Evolutionary conservation across 2,329 filamentous ascomycete species (phyloP).

Genomic region (Ceratocystis papillata): DNA sequence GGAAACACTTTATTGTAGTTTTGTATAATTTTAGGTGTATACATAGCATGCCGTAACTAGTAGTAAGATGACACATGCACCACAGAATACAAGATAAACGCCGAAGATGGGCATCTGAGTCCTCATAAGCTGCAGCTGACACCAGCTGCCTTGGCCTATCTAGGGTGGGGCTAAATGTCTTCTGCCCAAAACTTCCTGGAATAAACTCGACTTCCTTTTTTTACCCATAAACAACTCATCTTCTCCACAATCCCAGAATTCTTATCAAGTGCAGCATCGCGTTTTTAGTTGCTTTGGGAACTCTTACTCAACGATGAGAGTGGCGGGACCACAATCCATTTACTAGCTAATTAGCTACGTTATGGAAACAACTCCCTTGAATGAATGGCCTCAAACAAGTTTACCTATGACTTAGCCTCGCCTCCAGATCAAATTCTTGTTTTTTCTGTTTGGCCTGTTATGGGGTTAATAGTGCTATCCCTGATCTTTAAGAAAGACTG

Average conservation of each 20-base stretch:
- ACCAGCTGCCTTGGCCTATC: background rate
- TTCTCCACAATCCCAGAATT: background rate
- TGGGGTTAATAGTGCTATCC: background rate
- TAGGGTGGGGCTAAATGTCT: background rate
- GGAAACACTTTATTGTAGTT: no score
- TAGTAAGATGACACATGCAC: no score
- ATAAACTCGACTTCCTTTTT: background rate
- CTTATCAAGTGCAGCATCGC: slow-evolving; percentile 1
- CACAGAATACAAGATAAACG: no score
- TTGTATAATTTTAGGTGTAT: no score
- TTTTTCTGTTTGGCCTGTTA: background rate
- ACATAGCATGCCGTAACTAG: no score
- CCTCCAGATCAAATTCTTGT: background rate
- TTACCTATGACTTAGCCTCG: background rate
- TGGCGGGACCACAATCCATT: background rate
- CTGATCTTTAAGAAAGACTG: background rate
- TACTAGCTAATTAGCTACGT: background rate
- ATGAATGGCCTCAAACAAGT: background rate
- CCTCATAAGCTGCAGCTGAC: background rate
- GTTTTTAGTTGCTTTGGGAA: background rate
- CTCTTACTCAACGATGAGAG: background rate
- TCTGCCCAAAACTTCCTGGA: background rate
- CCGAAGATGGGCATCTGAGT: no score
- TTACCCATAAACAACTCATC: background rate
- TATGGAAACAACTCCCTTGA: background rate